Evolutionary conservation across 208 protist genomes (phyloP), one percentile per base, ranked within the genome.

Genomic region (Crithidia fasciculata): DNA sequence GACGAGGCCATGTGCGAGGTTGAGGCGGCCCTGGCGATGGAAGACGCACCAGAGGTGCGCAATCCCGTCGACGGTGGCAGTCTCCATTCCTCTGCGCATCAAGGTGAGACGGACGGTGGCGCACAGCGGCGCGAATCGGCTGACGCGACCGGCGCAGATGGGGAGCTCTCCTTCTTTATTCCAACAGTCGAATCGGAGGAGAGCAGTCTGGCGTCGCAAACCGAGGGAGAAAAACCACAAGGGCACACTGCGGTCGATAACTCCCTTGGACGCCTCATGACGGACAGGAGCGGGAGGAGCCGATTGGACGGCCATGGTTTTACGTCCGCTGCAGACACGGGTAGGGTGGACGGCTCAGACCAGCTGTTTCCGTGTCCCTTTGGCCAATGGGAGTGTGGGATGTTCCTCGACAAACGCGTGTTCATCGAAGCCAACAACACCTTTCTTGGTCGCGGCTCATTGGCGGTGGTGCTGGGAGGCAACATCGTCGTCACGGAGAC

Each of bases 301-400:
- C 41, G 53, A n/a, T 61, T 49, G 18, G 54, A 39, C 40, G 19
- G 39, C 19, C 65, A 40, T 8, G 47, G 41, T 1, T 70, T 70
- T 15, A 15, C 55, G 8, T n/a, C 67, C 15, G 5, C 9, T 19
- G 54, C 37, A n/a, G 41, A 12, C 39, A 53, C n/a, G 9, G 53
- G 53, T 4, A 53, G 47, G 47, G 44, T 37, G 13, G 61, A 61
- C 37, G 61, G 49, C 12, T 5, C 19, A 3, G 45, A 57, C 9
- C 2, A 66, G 0, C 37, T 70, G 16, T 80, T 74, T 61, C 69
- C 74, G 0, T 53, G 52, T n/a, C 39, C 53, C 16, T 41, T 40
- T 16, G 62, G 74, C 12, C 74, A 45, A 13, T 80, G 74, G 74
- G 74, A 80, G 18, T 80, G 74, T 18, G 74, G 74, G 28, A 80